Evolutionary conservation across 805 yeast species (phyloP).

Genomic region (Candida parachauliodes): DNA sequence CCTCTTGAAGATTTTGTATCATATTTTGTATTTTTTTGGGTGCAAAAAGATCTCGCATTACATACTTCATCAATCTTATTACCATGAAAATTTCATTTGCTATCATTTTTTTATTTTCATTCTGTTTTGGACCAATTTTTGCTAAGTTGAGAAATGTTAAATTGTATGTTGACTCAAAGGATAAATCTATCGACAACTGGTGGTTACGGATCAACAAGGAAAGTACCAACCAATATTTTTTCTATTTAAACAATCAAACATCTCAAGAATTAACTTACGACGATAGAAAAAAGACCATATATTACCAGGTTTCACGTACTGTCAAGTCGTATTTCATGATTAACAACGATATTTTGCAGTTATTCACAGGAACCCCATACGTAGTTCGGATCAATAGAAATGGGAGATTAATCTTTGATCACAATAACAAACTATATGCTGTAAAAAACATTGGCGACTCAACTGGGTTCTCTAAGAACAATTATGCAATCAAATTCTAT

Average conservation of each 20-base stretch:
- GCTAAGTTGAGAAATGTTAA: conserved; percentile 12
- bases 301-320: conserved; percentile 1
- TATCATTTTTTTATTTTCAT: background rate
- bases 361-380: background rate
- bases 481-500: conserved; percentile 5
- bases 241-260: conserved; percentile 11
- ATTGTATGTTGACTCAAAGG: conserved; percentile 22
- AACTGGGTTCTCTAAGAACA: background rate
- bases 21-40: no score
- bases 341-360: conserved; percentile 4
- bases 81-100: background rate
- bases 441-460: conserved; percentile 6
- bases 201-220: conserved; percentile 38
- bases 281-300: conserved; percentile 1
- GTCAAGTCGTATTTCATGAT: conserved; percentile 1
- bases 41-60: no score
- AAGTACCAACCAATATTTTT: conserved; percentile 41
- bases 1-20: no score
- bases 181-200: conserved; percentile 22
- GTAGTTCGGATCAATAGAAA: conserved; percentile 1
- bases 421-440: conserved; percentile 2
- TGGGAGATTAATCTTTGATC: background rate
- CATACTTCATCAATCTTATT: no score
- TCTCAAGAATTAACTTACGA: conserved; percentile 5
- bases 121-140: conserved; percentile 7